These are phyloP conservation scores for Colletotrichum endophyticum DNA, from an alignment of 2,329 filamentous ascomycete genomes.

Conservation along the genomic window DNA sequence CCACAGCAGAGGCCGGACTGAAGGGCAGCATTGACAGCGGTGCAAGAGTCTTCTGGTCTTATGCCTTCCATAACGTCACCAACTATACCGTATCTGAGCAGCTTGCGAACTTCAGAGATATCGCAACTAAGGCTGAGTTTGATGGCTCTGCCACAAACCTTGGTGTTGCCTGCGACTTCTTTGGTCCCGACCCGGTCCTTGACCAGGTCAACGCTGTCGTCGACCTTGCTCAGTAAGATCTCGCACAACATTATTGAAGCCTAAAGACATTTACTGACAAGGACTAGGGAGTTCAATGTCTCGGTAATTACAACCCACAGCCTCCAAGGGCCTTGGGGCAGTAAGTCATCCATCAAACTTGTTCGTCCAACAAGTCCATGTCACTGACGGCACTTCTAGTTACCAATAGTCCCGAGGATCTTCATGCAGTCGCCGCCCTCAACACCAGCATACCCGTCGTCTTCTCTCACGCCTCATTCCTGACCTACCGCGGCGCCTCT, in stretches of 20 bases:
- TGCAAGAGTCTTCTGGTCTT: constrained; percentile 52
- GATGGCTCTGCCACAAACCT: constrained; percentile 36
- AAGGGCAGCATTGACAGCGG: constrained; percentile 53
- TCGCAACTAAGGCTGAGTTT: constrained; percentile 31
- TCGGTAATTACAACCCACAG: constrained; percentile 52
- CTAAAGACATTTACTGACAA: not conserved
- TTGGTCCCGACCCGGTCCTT: constrained; percentile 30
- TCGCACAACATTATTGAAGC: not conserved
- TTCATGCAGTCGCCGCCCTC: constrained; percentile 41
- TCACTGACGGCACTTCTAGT: not conserved
- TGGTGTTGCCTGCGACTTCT: constrained; percentile 46
- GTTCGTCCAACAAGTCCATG: not conserved
- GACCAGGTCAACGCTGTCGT: constrained; percentile 35
- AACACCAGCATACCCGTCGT: constrained; percentile 52
- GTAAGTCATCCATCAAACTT: constrained; percentile 25
- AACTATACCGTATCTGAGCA: constrained; percentile 40
- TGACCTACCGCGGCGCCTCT: constrained; percentile 41
- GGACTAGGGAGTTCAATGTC: constrained; percentile 37
- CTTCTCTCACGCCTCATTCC: constrained; percentile 55
- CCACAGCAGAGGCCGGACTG: constrained; percentile 47
- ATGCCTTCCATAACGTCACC: constrained; percentile 41
- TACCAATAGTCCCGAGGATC: constrained; percentile 42
- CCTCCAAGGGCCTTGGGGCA: constrained; percentile 42
- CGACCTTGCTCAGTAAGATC: constrained; percentile 33
- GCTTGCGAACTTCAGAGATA: constrained; percentile 38